Percentiles rank a stretch among this genome's conserved stretches.
phyloP scores from a whole-genome alignment of 352 stramenopile species.

The Globisporangium recalcitrans region DNA sequence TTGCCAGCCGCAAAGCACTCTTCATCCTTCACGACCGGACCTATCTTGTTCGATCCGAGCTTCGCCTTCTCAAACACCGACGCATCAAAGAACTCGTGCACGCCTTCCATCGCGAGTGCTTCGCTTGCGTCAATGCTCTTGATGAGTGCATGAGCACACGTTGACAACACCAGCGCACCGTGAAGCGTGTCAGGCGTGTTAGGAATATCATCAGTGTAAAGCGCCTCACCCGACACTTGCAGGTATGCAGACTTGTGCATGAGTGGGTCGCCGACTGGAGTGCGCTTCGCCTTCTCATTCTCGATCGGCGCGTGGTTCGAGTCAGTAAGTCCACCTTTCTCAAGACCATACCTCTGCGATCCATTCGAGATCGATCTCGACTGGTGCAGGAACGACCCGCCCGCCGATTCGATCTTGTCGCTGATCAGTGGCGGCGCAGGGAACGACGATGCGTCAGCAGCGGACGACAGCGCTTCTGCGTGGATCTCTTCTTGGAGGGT shows the following conservation, averaged over 20 bases:
- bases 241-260: conserved; percentile 91
- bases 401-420: conserved; percentile 36
- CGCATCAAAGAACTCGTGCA: conserved; percentile 85
- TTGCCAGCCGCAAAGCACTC: conserved; percentile 77
- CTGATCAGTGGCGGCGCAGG: conserved; percentile 31
- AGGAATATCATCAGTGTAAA: conserved; percentile 94
- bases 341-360: conserved; percentile 52
- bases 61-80: conserved; percentile 55
- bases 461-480: conserved; percentile 11
- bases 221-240: conserved; percentile 93
- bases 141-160: conserved; percentile 72
- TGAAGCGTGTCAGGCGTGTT: conserved; percentile 86
- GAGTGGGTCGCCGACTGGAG: conserved; percentile 85
- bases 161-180: conserved; percentile 89
- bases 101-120: conserved; percentile 83
- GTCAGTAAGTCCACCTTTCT: conserved; percentile 55
- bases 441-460: conserved; percentile 11
- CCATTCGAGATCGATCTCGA: conserved; percentile 45
- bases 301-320: conserved; percentile 57
- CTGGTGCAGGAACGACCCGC: conserved; percentile 53
- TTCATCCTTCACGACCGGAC: conserved; percentile 81
- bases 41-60: conserved; percentile 76
- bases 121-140: conserved; percentile 80
- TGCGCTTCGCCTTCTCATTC: conserved; percentile 31
- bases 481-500: conserved; percentile 41